Conservation (phyloP, 2,329 filamentous ascomycete species). For the Penicillium frequentans region DNA sequence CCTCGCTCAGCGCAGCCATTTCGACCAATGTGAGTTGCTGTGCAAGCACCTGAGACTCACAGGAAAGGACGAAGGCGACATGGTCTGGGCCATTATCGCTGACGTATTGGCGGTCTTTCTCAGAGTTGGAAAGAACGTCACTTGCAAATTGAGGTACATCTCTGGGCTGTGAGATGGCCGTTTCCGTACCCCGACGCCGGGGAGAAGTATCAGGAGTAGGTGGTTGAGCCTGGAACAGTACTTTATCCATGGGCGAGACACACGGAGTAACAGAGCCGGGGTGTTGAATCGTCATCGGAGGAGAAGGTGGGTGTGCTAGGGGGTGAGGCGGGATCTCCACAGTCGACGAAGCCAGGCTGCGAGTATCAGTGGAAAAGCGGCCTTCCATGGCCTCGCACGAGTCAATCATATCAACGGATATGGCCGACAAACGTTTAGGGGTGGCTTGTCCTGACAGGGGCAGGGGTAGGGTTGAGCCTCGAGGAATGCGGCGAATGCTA, state of each 20-base stretch:
- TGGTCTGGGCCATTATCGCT: conserved; percentile 41
- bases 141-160: conserved; percentile 32
- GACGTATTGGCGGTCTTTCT: conserved; percentile 21
- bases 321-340: conserved; percentile 46
- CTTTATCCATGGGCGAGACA: conserved; percentile 30
- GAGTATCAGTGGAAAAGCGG: conserved; percentile 34
- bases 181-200: conserved; percentile 20
- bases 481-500: conserved; percentile 50
- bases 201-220: conserved; percentile 48
- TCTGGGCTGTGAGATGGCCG: conserved; percentile 16
- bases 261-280: conserved; percentile 36
- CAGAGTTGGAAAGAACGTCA: conserved; percentile 36
- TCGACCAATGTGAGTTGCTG: conserved; percentile 66
- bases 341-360: conserved; percentile 37
- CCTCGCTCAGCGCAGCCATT: conserved; percentile 64
- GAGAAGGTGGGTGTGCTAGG: conserved; percentile 48
- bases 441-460: conserved; percentile 42
- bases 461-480: conserved; percentile 43
- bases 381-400: conserved; percentile 33
- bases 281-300: conserved; percentile 46
- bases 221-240: conserved; percentile 36
- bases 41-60: conserved; percentile 60
- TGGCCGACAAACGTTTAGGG: conserved; percentile 54
- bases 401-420: conserved; percentile 54
- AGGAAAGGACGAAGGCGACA: conserved; percentile 63